Evolutionary conservation across 139 green algal species (phyloP).

Genomic region (Chlamydomonas sp.): DNA sequence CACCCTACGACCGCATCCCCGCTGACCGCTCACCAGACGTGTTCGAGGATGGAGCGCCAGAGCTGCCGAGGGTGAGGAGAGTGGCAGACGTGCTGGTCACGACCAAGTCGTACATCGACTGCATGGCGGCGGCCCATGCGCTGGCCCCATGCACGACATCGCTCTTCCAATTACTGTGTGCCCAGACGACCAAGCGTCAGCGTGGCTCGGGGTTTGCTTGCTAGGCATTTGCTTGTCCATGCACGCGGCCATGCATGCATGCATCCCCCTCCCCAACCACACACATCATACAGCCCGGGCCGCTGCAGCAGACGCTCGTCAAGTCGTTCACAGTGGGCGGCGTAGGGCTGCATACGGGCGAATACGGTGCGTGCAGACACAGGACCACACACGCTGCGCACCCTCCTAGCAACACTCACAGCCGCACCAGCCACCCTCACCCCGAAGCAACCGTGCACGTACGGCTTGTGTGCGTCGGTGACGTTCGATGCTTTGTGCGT

Average conservation of each 20-base stretch:
- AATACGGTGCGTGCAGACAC: constrained; percentile 57
- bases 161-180: too few relatives aligned
- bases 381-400: too few relatives aligned
- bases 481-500: too few relatives aligned
- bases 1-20: background rate
- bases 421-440: too few relatives aligned
- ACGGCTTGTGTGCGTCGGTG: too few relatives aligned
- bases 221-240: background rate
- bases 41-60: constrained; percentile 1
- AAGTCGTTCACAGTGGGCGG: constrained; percentile 67
- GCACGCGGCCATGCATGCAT: background rate
- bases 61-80: background rate
- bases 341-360: constrained; percentile 65
- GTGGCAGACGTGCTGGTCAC: background rate
- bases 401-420: too few relatives aligned
- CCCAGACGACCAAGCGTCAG: too few relatives aligned
- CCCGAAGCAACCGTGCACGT: too few relatives aligned
- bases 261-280: background rate
- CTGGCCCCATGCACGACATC: too few relatives aligned
- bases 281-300: constrained; percentile 34
- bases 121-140: too few relatives aligned
- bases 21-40: background rate
- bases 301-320: constrained; percentile 68
- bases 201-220: too few relatives aligned
- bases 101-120: background rate